Evolutionary conservation across 108 stramenopile genomes (phyloP), one percentile per base, ranked within the genome.

Genomic region (Discostella stelligeroides): DNA sequence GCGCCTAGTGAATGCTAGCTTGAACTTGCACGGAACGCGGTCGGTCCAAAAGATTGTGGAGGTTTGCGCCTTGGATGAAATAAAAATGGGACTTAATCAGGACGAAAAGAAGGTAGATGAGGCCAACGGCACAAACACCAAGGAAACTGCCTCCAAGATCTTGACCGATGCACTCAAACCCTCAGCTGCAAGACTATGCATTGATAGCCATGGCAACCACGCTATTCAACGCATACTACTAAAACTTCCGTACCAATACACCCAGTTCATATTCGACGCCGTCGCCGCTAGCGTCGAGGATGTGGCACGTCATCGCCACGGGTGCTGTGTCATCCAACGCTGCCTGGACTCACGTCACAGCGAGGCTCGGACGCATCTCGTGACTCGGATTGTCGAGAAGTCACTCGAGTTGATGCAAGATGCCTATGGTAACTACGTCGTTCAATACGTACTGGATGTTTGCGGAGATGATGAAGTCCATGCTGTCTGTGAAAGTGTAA

Each of bases 191-290:
- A 85, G 95, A 47, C 86, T 98, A 17, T 97, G 97, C 73, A 95
- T 97, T 70, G 97, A 98, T 75, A 95, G 96, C 54, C 97, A 98
- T 57, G 98, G 98, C 51, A 98, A 98, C 72, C 98, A 98, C 62
- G 97, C 97, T 63, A 96, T 98, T 53, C 76, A 77, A 73, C 89
- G 98, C 18, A 94, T 96, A 37, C 74, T 98, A 10, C 89, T 97
- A 59, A 95, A 96, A 79, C 85, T 98, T 23, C 89, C 93, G 23
- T 88, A 89, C 47, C 83, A 85, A n/a, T 89, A 96, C 71, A 85
- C 91, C 39, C 81, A 79, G 42, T 98, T 97, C 74, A 93, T 98
- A 59, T 98, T 96, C 72, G 96, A 97, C 72, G 94, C 93, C 23
- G 95, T 95, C 55, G 92, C 94, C 17, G 84, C 79, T 27, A 86